Evolutionary conservation across 2,329 filamentous ascomycete genomes (phyloP).

Genomic region (Meredithiella fracta): DNA sequence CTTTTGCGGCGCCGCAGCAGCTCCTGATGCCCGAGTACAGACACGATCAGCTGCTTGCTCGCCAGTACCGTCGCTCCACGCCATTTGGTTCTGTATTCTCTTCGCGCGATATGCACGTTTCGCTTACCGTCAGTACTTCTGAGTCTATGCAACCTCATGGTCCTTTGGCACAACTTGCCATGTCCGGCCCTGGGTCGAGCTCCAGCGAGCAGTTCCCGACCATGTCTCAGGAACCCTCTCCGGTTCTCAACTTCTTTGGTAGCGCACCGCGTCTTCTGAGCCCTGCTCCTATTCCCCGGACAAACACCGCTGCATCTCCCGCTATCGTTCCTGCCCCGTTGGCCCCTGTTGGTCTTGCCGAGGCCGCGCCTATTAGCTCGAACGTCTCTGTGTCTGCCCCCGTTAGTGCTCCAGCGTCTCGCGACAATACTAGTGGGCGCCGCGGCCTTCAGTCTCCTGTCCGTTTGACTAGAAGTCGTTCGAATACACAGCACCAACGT

Average conservation of each 20-base stretch:
- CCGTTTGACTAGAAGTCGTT: conserved; percentile 32
- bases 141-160: conserved; percentile 48
- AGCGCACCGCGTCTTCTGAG: conserved; percentile 24
- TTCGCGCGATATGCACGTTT: conserved; percentile 45
- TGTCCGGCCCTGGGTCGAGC: conserved; percentile 22
- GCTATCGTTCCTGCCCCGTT: conserved; percentile 20
- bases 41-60: conserved; percentile 34
- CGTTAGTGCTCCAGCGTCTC: conserved; percentile 7
- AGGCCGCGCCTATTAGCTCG: background rate
- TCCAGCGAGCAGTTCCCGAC: conserved; percentile 8
- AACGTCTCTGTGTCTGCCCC: background rate
- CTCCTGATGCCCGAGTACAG: conserved; percentile 38
- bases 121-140: conserved; percentile 44
- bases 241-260: conserved; percentile 11
- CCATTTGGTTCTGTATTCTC: conserved; percentile 37
- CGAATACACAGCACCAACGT: conserved; percentile 39
- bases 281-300: conserved; percentile 40
- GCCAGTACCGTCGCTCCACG: conserved; percentile 32
- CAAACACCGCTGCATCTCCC: conserved; percentile 30
- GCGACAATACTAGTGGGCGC: conserved; percentile 33
- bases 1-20: conserved; percentile 26
- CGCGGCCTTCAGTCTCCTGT: conserved; percentile 38
- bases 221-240: conserved; percentile 9
- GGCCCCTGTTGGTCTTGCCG: background rate
- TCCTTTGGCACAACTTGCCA: conserved; percentile 43